Percentiles rank a stretch among this genome's conserved stretches.
These are phyloP conservation scores for Aureobasidium sp. DNA, from an alignment of 2,329 filamentous ascomycete species.

Conservation along the genomic window DNA sequence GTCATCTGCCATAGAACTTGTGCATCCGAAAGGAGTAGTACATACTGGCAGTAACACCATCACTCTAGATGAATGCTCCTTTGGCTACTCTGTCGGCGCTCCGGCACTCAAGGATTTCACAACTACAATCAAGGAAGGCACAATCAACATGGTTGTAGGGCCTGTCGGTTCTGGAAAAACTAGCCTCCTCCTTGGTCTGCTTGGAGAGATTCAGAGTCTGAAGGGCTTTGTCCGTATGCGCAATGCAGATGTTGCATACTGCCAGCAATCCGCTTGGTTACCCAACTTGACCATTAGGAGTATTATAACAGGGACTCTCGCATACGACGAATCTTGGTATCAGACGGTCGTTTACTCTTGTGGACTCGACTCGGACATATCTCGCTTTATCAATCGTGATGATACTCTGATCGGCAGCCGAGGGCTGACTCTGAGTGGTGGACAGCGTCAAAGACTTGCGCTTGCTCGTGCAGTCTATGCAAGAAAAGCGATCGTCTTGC, in stretches of 20 bases:
- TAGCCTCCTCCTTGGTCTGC: background rate
- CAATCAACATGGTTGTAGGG: background rate
- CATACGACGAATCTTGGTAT: conserved; percentile 60
- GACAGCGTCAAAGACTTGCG: conserved; percentile 69
- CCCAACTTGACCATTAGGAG: conserved; percentile 72
- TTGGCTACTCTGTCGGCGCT: background rate
- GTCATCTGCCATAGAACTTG: background rate
- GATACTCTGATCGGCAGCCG: conserved; percentile 74
- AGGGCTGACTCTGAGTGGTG: conserved; percentile 76
- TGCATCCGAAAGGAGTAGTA: background rate
- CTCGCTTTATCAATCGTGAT: conserved; percentile 67
- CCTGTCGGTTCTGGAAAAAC: conserved; percentile 1
- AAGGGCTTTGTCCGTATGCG: background rate
- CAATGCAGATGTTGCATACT: conserved; percentile 12
- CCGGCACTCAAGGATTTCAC: background rate
- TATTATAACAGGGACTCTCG: conserved; percentile 69
- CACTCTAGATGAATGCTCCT: background rate
- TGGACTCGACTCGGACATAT: conserved; percentile 66
- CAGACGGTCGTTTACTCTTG: conserved; percentile 63
- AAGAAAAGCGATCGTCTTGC: conserved; percentile 63
- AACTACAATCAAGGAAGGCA: background rate
- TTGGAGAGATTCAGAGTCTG: background rate
- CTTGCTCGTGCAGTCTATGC: conserved; percentile 74
- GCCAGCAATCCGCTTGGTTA: conserved; percentile 52
- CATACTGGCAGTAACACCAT: background rate